phyloP scores from a whole-genome alignment of 164 flowering plant species.

The Vitis cinerea region DNA sequence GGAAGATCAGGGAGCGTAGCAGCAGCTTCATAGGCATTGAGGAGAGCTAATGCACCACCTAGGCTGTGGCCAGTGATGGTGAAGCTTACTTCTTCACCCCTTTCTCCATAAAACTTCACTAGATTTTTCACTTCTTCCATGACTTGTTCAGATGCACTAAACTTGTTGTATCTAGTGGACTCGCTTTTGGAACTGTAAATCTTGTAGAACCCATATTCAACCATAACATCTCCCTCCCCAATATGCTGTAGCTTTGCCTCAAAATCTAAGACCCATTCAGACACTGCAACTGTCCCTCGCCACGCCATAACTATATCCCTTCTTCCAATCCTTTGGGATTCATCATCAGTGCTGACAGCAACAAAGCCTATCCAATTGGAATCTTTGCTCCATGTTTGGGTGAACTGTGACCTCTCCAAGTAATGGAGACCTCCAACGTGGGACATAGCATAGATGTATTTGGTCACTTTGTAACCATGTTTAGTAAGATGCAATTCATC shows the following conservation, averaged over 20 bases:
- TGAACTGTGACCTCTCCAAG: conserved; percentile 40
- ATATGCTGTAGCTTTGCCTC: conserved; percentile 36
- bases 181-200: conserved; percentile 40
- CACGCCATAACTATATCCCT: conserved; percentile 68
- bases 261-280: conserved; percentile 59
- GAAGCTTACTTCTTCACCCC: conserved; percentile 44
- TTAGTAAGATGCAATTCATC: conserved; percentile 32
- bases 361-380: conserved; percentile 85
- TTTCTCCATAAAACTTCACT: conserved; percentile 20
- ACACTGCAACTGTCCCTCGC: conserved; percentile 63
- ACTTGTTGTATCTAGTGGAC: conserved; percentile 37
- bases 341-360: conserved; percentile 55
- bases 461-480: conserved; percentile 51
- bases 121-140: conserved; percentile 36
- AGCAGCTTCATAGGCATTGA: conserved; percentile 36
- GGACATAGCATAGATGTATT: conserved; percentile 66
- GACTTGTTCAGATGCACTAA: conserved; percentile 54
- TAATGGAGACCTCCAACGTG: conserved; percentile 49
- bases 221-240: conserved; percentile 36
- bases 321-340: conserved; percentile 50
- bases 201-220: conserved; percentile 47
- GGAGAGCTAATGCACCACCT: conserved; percentile 35
- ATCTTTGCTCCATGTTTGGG: conserved; percentile 51
- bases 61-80: conserved; percentile 60
- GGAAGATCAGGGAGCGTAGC: conserved; percentile 25